A percentile compares a stretch with the other conserved stretches of the same genome.
Evolutionary conservation across 1,139 yeast genomes (phyloP).

Genomic region (Hyphopichia pseudoburtonii): DNA sequence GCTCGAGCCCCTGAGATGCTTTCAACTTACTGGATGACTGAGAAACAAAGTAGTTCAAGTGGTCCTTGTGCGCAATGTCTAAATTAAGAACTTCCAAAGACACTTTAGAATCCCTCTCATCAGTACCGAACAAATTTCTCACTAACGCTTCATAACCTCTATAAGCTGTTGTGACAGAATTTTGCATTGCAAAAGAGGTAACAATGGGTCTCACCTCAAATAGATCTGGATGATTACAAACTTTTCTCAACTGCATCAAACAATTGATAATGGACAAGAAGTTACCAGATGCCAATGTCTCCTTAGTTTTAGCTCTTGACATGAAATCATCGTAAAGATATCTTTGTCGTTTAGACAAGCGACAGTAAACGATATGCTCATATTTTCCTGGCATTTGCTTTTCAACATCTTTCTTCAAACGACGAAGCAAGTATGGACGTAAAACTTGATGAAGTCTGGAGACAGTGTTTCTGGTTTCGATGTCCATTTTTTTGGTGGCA

Average conservation of each 20-base stretch:
- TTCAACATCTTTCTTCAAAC: slow-evolving; percentile 95
- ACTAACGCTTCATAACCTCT: slow-evolving; percentile 44
- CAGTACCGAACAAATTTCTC: slow-evolving; percentile 32
- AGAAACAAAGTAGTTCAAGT: slow-evolving; percentile 47
- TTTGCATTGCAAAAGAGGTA: slow-evolving; percentile 79
- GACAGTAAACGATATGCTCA: slow-evolving; percentile 91
- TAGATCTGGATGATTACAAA: slow-evolving; percentile 95
- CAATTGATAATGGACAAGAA: slow-evolving; percentile 94
- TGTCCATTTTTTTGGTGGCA: slow-evolving; percentile 41
- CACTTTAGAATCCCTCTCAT: slow-evolving; percentile 28
- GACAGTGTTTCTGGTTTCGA: slow-evolving; percentile 83
- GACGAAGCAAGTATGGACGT: slow-evolving; percentile 86
- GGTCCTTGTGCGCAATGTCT: slow-evolving; percentile 50
- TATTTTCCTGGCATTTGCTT: slow-evolving; percentile 98
- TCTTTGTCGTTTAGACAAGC: slow-evolving; percentile 89
- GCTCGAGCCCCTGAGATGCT: slow-evolving; percentile 46
- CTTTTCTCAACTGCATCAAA: slow-evolving; percentile 96
- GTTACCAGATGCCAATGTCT: slow-evolving; percentile 91
- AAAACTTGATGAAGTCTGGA: slow-evolving; percentile 88
- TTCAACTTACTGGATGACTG: slow-evolving; percentile 45
- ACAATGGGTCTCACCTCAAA: slow-evolving; percentile 95
- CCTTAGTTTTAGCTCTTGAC: slow-evolving; percentile 95
- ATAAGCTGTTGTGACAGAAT: slow-evolving; percentile 58
- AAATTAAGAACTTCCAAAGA: slow-evolving; percentile 64
- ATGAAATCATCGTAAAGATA: slow-evolving; percentile 93